These are phyloP conservation scores for Pugionium cornutum DNA, from an alignment of 345 rosid genomes.

Conservation along the genomic window DNA sequence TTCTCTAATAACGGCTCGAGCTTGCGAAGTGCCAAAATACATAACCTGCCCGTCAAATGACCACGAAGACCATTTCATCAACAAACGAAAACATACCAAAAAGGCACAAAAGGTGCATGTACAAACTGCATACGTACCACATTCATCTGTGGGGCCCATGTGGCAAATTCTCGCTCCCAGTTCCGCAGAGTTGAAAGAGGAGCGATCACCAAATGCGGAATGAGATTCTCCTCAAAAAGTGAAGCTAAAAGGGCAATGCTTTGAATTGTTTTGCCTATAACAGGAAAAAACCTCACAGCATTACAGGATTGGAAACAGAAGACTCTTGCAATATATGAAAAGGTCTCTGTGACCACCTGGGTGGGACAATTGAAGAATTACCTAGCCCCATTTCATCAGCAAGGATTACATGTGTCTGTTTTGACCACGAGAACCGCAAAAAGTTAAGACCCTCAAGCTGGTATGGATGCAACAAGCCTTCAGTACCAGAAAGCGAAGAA, in stretches of 20 bases:
- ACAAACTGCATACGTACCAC: slow-evolving; percentile 61
- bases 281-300: slow-evolving; percentile 31
- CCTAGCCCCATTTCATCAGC: slow-evolving; percentile 99
- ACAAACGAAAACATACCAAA: slow-evolving; percentile 10
- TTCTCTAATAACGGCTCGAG: slow-evolving; percentile 88
- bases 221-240: slow-evolving; percentile 63
- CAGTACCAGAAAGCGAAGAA: slow-evolving; percentile 40
- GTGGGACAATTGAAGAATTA: slow-evolving; percentile 40
- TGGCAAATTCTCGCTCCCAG: slow-evolving; percentile 98
- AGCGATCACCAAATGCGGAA: slow-evolving; percentile 94
- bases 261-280: slow-evolving; percentile 94
- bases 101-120: slow-evolving; percentile 12
- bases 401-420: slow-evolving; percentile 95
- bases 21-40: slow-evolving; percentile 89
- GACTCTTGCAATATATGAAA: slow-evolving; percentile 1
- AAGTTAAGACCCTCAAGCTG: slow-evolving; percentile 98
- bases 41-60: slow-evolving; percentile 60
- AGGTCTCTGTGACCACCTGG: slow-evolving; percentile 8
- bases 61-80: slow-evolving; percentile 20
- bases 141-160: slow-evolving; percentile 99
- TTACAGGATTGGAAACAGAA: slow-evolving; percentile 8
- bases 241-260: slow-evolving; percentile 98
- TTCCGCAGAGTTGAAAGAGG: slow-evolving; percentile 97
- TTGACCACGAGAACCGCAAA: slow-evolving; percentile 94
- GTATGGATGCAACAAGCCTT: slow-evolving; percentile 94